A percentile compares a stretch with the other conserved stretches of the same genome.
Evolutionary conservation across 148 eudicot species (phyloP).

Genomic region (Vaccinium myrtillus): DNA sequence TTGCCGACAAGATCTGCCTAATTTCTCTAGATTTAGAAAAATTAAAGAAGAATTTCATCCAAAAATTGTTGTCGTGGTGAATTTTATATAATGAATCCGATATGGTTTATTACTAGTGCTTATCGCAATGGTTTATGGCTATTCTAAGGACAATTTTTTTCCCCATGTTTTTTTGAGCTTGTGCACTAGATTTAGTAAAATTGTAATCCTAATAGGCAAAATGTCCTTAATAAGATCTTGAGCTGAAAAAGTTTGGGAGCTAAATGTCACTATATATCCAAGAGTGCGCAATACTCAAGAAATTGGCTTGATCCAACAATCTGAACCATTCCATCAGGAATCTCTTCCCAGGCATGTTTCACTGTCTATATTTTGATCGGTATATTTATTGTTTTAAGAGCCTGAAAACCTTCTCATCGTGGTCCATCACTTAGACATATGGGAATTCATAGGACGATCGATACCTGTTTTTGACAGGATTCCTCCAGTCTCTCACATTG

Average conservation of each 20-base stretch:
- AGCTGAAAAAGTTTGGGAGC: background rate
- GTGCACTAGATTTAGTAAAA: background rate
- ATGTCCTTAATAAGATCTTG: background rate
- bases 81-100: background rate
- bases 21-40: background rate
- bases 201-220: background rate
- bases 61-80: background rate
- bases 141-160: background rate
- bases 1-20: background rate
- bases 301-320: background rate
- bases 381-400: background rate
- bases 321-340: background rate
- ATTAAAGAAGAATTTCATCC: background rate
- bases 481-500: background rate
- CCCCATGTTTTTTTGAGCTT: background rate
- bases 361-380: background rate
- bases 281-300: background rate
- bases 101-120: background rate
- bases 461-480: constrained; percentile 1
- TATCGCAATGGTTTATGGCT: background rate
- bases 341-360: background rate
- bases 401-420: background rate
- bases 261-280: background rate
- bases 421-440: background rate
- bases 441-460: constrained; percentile 3